Conservation (phyloP, 139 green algal species). For the Chlamydomonas eustigma region DNA sequence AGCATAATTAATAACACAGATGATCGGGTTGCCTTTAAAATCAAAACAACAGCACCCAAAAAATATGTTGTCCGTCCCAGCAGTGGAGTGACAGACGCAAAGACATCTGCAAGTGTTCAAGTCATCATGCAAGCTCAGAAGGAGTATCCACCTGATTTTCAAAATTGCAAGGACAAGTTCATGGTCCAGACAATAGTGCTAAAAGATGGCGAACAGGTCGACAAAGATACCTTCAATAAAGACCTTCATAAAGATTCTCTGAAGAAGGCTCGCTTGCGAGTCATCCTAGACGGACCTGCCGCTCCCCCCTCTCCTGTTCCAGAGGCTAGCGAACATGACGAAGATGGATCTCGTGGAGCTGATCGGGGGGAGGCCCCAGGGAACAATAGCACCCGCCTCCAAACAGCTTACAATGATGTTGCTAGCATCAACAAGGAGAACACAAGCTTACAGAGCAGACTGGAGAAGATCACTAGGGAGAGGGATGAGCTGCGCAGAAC, state of each 20-base stretch:
- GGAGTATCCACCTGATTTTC: constrained; percentile 49
- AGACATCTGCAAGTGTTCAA: constrained; percentile 16
- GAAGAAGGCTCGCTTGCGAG: constrained; percentile 41
- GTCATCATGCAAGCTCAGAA: constrained; percentile 60
- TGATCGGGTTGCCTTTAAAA: constrained; percentile 48
- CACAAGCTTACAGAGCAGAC: constrained; percentile 9
- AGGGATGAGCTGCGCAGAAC: constrained; percentile 29
- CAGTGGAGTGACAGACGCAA: constrained; percentile 43
- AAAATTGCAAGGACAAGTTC: constrained; percentile 64
- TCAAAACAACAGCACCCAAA: constrained; percentile 56
- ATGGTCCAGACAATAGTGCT: constrained; percentile 52
- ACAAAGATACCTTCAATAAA: constrained; percentile 40
- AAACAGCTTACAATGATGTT: not conserved
- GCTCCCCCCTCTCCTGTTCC: constrained; percentile 50
- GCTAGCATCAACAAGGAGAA: constrained; percentile 22
- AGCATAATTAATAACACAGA: constrained; percentile 37
- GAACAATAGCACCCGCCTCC: not conserved
- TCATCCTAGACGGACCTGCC: constrained; percentile 49
- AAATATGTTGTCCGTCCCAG: constrained; percentile 61
- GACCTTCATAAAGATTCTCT: constrained; percentile 28
- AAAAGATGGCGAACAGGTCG: constrained; percentile 31
- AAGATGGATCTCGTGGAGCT: not conserved
- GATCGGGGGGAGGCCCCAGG: not conserved
- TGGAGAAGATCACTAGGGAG: constrained; percentile 27
- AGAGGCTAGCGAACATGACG: constrained; percentile 34